Evolutionary conservation across 192 early-diverging fungal genomes (phyloP), one percentile per base, ranked within the genome.

Genomic region (Coemansia sp.): DNA sequence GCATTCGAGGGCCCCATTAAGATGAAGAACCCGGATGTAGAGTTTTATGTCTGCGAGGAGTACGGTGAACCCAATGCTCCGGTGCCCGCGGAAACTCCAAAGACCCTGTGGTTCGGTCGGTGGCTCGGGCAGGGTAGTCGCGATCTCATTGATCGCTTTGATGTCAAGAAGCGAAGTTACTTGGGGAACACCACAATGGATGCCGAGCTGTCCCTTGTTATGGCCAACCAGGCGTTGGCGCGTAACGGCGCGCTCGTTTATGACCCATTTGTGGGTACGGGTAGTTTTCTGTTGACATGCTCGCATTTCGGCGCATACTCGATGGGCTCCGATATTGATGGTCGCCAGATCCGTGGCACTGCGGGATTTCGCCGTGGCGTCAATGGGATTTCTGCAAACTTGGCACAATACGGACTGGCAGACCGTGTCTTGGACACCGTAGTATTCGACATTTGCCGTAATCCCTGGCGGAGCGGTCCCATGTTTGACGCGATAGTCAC

Each of bases 141-240:
- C 45, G 87, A 89, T 19, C 53, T 91, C 17, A 86, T 96, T 17
- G 83, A 88, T n/a, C 90, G 72, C 58, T 99, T 92, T 66, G 94
- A 96, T 77, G 85, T 99, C 41, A 99, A 99, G 83, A 96, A 98
- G 71, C 82, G 97, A 58, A 87, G 85, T 46, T 99, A 99, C 64
- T 72, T 99, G 49, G 97, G 97, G 29, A 99, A 91, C 32, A 99
- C 97, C 1, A 90, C 92, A 29, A 99, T 99, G 97, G 97, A 99
- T 73, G 95, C 97, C 8, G 95, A 99, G 77, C 81, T 99, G 43
- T 98, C 96, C 1, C 77, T 99, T 32, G 85, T 99, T 38, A 97
- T 97, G 95, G 93, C 95, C 2, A 99, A 99, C 64, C 91, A 93
- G 74, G 97, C 93, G 8, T 75, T 95, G 51, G 94, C 93, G n/a